Evolutionary conservation across 345 rosid species (phyloP), one percentile per base, ranked within the genome.

Genomic region (Euclidium syriacum): DNA sequence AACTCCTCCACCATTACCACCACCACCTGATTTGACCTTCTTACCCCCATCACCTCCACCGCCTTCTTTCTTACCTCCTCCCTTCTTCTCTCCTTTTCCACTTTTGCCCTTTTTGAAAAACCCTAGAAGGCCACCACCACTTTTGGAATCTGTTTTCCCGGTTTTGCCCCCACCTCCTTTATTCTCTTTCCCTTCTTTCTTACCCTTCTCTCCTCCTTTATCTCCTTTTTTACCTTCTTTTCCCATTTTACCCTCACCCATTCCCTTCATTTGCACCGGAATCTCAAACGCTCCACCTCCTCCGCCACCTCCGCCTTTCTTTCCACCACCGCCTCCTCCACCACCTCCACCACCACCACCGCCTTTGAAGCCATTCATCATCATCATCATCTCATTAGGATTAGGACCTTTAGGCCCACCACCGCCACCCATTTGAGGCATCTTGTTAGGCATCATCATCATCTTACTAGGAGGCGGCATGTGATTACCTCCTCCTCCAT

Each of bases 241-340:
- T 3, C 78, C 72, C 23, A 44, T 78, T 59, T 80, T 78, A 61
- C 67, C 78, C 42, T 74, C 79, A 4, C 70, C 52, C 51, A 16
- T 71, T 10, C 85, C 83, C 70, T 72, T 81, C 77, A 79, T 78
- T 2, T 75, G 77, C 44, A 83, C 68, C 2, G 90, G 85, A 10
- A 87, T 64, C 60, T 86, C 90, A 80, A 86, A 55, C 34, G 12
- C 64, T 5, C 77, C 82, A 0, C 83, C 83, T 7, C 81, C 85
- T 61, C 77, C 81, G 48, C 72, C 73, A 9, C 17, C 58, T 7
- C 76, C 80, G 0, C 80, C 80, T 52, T 79, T 81, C 73, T 73
- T 75, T 11, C 72, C 77, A 10, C 36, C 56, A 15, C 58, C 64
- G 0, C 67, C 64, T 6, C 55, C 67, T 0, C 67, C 70, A 0